Evolutionary conservation across 441 rosid species (phyloP), one percentile per base, ranked within the genome.

Genomic region (Erysimum cheiri): DNA sequence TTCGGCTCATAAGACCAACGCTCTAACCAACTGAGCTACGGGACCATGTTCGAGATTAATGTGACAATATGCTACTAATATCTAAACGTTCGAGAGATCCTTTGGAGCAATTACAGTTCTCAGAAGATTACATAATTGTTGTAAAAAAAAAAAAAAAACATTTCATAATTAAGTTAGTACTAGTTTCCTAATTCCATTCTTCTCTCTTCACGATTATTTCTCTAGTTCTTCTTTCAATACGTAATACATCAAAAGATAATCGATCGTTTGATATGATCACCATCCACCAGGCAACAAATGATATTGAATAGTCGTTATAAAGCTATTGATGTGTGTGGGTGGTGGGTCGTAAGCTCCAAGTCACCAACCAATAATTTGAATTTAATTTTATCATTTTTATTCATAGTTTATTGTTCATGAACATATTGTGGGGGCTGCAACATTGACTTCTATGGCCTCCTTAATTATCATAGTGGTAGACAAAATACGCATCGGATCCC

Each of bases 1-100:
- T 89, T 88, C 88, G 93, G 95, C 93, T 88, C 93, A 91, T 91
- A 91, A 93, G 97, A 93, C 96, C 94, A 91, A 87, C 89, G 86
- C 93, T 88, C 92, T 88, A 88, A 89, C 95, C 97, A 79, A 88
- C 96, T 91, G 97, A 91, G 93, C 94, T 91, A 91, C 43, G 37
- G 26, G 48, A 64, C 33, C 44, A 12, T 7, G 0, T 4, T 1
- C 12, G 0, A 0, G 0, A 0, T 0, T 0, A 0, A 0, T 8
- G 0, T 10, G 0, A 5, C 1, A 5, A 5, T 0, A 5, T 0
- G 0, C 0, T 26, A 28, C 3, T 8, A 10, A 44, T 44, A 43
- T 0, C 0, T 8, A 4, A 8, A 7, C 0, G 0, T 3, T 3
- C 5, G 1, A n/a, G 9, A 14, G 11, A 35, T 9, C 43, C 26